A percentile compares a stretch with the other conserved stretches of the same genome.
Evolutionary conservation across 2,329 filamentous ascomycete species (phyloP).

Genomic region (Colletotrichum lupini): DNA sequence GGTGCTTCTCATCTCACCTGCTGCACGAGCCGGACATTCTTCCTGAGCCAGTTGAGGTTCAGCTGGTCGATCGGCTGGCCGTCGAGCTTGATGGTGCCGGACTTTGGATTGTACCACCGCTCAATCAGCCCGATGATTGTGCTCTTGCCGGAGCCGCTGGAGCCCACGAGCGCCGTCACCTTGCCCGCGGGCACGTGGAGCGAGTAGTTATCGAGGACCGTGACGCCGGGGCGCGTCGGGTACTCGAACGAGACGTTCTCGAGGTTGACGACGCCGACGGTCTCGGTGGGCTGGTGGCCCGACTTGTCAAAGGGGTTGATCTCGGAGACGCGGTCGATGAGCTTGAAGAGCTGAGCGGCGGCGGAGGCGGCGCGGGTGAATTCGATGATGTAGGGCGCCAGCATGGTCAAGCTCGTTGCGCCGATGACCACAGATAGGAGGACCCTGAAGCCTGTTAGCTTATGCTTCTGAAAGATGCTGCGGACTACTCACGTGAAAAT

Average conservation of each 20-base stretch:
- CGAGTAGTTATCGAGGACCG: slow-evolving; percentile 54
- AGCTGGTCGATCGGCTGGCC: slow-evolving; percentile 46
- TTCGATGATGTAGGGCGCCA: slow-evolving; percentile 51
- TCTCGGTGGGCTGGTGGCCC: slow-evolving; percentile 44
- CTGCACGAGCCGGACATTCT: slow-evolving; percentile 51
- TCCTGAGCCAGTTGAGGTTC: slow-evolving; percentile 52
- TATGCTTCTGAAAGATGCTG: too few relatives aligned
- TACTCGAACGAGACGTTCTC: slow-evolving; percentile 57
- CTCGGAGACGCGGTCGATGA: slow-evolving; percentile 50
- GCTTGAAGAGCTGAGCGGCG: slow-evolving; percentile 48
- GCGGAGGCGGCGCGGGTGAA: slow-evolving; percentile 51
- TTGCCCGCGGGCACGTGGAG: slow-evolving; percentile 57
- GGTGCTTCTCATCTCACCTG: slow-evolving; percentile 35
- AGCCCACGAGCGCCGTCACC: slow-evolving; percentile 51
- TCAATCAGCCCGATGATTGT: slow-evolving; percentile 53
- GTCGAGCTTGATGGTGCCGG: slow-evolving; percentile 50
- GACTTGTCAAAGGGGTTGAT: slow-evolving; percentile 49
- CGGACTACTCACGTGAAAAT: slow-evolving; percentile 49
- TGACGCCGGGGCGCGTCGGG: slow-evolving; percentile 54
- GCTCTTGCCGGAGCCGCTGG: slow-evolving; percentile 52
- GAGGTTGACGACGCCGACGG: slow-evolving; percentile 49
- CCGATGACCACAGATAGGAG: slow-evolving; percentile 52
- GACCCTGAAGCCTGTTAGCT: slow-evolving; percentile 41
- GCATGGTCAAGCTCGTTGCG: slow-evolving; percentile 47
- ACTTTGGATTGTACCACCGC: slow-evolving; percentile 50